Evolutionary conservation across 148 eudicot genomes (phyloP), one percentile per base, ranked within the genome.

Genomic region (Rhododendron vialii): DNA sequence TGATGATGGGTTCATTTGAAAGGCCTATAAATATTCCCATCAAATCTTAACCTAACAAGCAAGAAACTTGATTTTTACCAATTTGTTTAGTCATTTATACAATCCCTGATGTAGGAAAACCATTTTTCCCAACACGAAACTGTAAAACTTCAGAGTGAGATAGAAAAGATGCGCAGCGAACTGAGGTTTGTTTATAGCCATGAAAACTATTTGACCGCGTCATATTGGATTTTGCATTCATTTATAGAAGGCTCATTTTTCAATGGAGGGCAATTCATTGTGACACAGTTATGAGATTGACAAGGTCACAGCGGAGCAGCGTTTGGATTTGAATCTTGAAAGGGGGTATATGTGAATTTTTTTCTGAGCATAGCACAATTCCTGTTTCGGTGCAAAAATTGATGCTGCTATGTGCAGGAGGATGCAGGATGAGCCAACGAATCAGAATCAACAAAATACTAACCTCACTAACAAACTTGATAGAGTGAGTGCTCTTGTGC

Each of bases 151-250:
- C 89, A 86, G 36, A 88, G 79, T 86, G 95, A 93, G 84, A 95
- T 93, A 75, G 95, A 93, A 53, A 95, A 94, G 88, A 88, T 94
- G 95, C 95, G 95, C 26, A 92, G 91, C 85, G 95, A 95, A 86
- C 87, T 96, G 87, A 95, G 93, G 99, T 96, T 57, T 87, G 90
- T 84, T 77, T 76, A 55, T 24, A 13, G 75, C 26, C 67, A 61
- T 61, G 67, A 22, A 61, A 61, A 61, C n/a, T 22, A 22, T 61
- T 61, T 61, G 67, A 22, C 24, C 5, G 33, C 30, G 4, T 36
- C 35, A 53, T 35, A 1, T 35, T 24, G 8, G 80, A 71, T 13
- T 30, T 26, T 63, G 4, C 10, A 14, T n/a, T 63, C 82, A 30
- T 61, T 61, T 61, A 61, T 61, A 20, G 26, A 20, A 24, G 67